These are phyloP conservation scores for Lentinula guzmanii DNA, from an alignment of 768 basidiomycete species.

Conservation along the genomic window DNA sequence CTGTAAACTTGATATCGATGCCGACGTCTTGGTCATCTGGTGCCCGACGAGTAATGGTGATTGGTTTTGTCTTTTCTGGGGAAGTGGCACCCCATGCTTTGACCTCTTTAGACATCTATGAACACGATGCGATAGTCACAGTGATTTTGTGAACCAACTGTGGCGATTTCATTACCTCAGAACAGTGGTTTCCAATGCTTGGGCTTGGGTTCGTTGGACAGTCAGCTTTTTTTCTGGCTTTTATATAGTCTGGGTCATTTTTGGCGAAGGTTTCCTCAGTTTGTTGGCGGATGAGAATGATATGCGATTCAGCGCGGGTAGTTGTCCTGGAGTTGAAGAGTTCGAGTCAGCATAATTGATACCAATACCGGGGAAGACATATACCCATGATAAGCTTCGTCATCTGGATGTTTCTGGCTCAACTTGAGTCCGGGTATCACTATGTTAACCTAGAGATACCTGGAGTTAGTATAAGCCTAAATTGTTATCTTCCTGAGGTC, in stretches of 20 bases:
- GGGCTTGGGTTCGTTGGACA: background rate
- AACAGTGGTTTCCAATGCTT: no score
- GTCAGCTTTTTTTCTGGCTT: background rate
- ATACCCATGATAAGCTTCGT: background rate
- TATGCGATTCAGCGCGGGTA: background rate
- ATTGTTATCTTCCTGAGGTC: no score
- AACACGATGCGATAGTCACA: background rate
- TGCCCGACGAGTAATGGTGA: background rate
- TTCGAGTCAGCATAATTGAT: background rate
- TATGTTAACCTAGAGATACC: no score
- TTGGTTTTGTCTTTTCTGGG: background rate
- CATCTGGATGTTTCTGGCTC: no score
- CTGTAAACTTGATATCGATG: constrained; percentile 43
- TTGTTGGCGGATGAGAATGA: background rate
- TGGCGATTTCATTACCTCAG: no score
- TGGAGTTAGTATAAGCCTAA: no score
- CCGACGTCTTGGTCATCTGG: constrained; percentile 51
- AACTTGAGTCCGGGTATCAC: no score
- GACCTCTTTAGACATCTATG: background rate
- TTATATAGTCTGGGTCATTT: background rate
- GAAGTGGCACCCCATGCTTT: constrained; percentile 2
- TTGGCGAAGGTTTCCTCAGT: background rate
- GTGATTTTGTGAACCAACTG: background rate
- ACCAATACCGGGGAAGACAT: background rate
- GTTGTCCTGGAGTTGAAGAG: background rate